A percentile compares a stretch with the other conserved stretches of the same genome.
Conservation (phyloP, 768 basidiomycete species). For the Fomitopsis pulvina region DNA sequence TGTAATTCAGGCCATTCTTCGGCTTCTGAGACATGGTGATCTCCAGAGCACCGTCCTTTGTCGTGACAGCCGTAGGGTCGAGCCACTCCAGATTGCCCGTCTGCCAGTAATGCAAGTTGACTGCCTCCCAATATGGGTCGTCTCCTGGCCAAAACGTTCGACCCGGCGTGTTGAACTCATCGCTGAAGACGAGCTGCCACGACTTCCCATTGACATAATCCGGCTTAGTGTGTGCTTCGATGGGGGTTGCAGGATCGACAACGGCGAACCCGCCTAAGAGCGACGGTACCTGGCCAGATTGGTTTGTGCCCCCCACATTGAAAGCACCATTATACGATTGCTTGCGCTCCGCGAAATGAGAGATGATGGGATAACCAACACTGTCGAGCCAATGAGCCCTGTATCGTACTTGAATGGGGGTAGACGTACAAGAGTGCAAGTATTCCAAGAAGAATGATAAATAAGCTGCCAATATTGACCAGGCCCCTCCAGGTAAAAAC, state of each 20-base stretch:
- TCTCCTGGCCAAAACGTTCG: constrained; percentile 80
- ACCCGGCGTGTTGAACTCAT: constrained; percentile 80
- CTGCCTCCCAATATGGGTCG: constrained; percentile 49
- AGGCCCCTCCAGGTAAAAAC: constrained; percentile 54
- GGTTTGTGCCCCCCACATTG: constrained; percentile 38
- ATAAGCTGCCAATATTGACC: constrained; percentile 64
- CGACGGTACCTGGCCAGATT: constrained; percentile 41
- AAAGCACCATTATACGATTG: constrained; percentile 32
- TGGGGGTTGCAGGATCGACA: constrained; percentile 55
- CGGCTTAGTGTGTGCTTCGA: constrained; percentile 43
- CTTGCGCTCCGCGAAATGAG: constrained; percentile 24
- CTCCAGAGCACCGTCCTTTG: constrained; percentile 34
- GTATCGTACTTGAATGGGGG: not conserved
- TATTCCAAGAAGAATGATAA: constrained; percentile 41
- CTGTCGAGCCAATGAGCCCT: constrained; percentile 13
- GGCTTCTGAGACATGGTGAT: constrained; percentile 52
- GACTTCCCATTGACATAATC: constrained; percentile 57
- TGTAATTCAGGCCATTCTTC: constrained; percentile 37
- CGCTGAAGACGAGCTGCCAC: constrained; percentile 75
- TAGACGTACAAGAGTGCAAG: constrained; percentile 51
- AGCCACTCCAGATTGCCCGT: constrained; percentile 75
- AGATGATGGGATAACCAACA: constrained; percentile 36
- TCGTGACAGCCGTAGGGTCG: constrained; percentile 58
- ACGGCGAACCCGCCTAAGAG: constrained; percentile 61
- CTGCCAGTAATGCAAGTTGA: constrained; percentile 36